Conservation (phyloP, 2,329 filamentous ascomycete species). For the Pyricularia pennisetigena region DNA sequence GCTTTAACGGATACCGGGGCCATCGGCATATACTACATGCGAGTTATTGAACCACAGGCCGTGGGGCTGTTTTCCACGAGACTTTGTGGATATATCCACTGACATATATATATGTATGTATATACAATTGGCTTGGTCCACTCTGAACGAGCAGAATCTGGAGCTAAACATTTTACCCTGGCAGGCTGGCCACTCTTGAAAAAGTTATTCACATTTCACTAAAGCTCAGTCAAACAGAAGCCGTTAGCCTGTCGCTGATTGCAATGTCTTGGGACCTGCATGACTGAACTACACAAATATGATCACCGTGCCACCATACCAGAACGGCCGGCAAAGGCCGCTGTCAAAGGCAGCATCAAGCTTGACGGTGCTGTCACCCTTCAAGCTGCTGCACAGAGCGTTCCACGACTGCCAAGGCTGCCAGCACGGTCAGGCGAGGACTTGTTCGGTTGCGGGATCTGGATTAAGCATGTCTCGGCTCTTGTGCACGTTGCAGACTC, state of each 20-base stretch:
- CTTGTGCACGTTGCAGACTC: neutral
- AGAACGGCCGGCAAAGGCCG: neutral
- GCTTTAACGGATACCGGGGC: too few relatives aligned
- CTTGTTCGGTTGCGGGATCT: neutral
- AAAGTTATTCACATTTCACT: neutral
- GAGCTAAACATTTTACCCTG: too few relatives aligned
- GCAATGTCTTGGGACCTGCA: neutral
- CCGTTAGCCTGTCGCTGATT: neutral
- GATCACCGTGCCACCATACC: neutral
- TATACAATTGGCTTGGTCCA: too few relatives aligned
- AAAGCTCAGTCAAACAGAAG: neutral
- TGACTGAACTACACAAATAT: neutral
- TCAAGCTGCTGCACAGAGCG: neutral
- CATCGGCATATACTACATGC: too few relatives aligned
- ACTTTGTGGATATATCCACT: too few relatives aligned
- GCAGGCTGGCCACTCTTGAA: too few relatives aligned
- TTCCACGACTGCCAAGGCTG: neutral
- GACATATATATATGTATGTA: too few relatives aligned
- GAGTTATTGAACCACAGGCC: too few relatives aligned
- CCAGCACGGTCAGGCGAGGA: neutral
- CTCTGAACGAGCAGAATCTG: too few relatives aligned
- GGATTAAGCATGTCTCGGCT: neutral
- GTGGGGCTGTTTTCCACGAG: too few relatives aligned
- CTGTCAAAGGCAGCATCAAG: neutral
- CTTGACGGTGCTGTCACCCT: neutral